Evolutionary conservation across 2,329 filamentous ascomycete genomes (phyloP), one percentile per base, ranked within the genome.

Genomic region (Arthrobotrys musiformis): DNA sequence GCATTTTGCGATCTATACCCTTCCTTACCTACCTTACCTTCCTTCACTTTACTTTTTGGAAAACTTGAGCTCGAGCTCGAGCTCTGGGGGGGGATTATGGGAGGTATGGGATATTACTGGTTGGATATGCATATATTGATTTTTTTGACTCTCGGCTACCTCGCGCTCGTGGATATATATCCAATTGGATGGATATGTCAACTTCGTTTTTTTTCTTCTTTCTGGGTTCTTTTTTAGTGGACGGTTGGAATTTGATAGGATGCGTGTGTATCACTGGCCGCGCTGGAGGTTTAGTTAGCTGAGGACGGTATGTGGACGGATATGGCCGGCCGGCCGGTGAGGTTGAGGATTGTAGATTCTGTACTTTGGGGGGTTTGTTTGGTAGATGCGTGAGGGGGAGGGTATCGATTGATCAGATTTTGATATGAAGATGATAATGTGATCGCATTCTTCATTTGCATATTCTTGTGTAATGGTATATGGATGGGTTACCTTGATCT

Each of bases 121-220:
- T 52, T 30, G 24, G 44, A 24, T 24, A 24, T 30, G 15, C 7
- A n/a, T 4, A n/a, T 6, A 42, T 7, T 42, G 15, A 42, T 35
- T 6, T n/a, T n/a, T n/a, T n/a, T n/a, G 37, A 22, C 1, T n/a
- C 24, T 52, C 48, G 33, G 19, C 24, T 40, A 44, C 26, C 28
- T 50, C 42, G 42, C 42, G 17, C 15, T 26, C 13, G 28, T 37
- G 60, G 60, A 64, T 30, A 50, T 46, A 40, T 52, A 33, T 64
- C 17, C 22, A 22, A 54, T 56, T 56, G 28, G 50, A 52, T 28
- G 50, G 44, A 48, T 44, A 48, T 19, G 40, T 42, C n/a, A 48
- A 44, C 13, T 48, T 24, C 24, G 11, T 26, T 26, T 40, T 40
- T 40, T 40, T 40, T n/a, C 15, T 35, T 11, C 30, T 35, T 35